phyloP scores from a whole-genome alignment of 805 yeast genomes.

The Maudiozyma saulgeensis region DNA sequence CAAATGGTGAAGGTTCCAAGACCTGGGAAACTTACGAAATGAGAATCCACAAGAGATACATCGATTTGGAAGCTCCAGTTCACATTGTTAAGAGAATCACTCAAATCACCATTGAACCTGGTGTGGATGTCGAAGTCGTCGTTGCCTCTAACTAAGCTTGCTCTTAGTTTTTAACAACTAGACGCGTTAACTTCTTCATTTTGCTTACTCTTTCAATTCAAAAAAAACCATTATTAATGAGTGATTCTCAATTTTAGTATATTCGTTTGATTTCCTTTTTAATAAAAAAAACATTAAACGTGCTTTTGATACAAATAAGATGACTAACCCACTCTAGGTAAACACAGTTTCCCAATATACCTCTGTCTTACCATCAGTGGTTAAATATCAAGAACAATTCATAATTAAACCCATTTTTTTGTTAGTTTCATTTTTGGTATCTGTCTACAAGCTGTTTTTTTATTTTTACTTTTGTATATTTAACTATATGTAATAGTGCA shows the following conservation, averaged over 20 bases:
- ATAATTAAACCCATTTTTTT: not conserved
- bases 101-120: conserved; percentile 96
- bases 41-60: conserved; percentile 99
- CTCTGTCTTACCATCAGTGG: conserved; percentile 34
- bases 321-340: conserved; percentile 31
- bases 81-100: conserved; percentile 88
- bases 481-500: too few species aligned
- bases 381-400: conserved; percentile 14
- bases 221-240: not conserved
- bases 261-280: not conserved
- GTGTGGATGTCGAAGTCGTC: conserved; percentile 95
- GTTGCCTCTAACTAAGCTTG: conserved; percentile 40
- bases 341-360: conserved; percentile 29
- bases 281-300: too few species aligned
- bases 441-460: not conserved
- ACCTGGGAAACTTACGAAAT: conserved; percentile 99
- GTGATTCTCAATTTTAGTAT: not conserved
- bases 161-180: not conserved
- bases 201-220: not conserved
- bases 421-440: not conserved
- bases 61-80: conserved; percentile 96
- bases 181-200: conserved; percentile 1
- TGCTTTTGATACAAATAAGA: too few species aligned
- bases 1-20: conserved; percentile 99
- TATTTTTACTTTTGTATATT: not conserved